Evolutionary conservation across 441 rosid genomes (phyloP), one percentile per base, ranked within the genome.

Genomic region (Cnidoscolus chayamansa): DNA sequence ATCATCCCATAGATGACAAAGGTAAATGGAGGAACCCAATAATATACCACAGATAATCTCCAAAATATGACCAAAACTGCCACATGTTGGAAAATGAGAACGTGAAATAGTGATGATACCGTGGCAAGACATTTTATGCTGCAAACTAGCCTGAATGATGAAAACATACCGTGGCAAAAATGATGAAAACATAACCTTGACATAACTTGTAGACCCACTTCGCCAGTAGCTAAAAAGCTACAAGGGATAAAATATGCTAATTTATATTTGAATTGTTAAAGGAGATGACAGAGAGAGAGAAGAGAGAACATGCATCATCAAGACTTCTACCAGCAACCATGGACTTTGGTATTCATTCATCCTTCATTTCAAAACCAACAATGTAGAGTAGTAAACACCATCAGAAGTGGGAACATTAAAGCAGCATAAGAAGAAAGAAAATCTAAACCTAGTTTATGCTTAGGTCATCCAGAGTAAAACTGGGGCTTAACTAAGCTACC

Each of bases 351-450:
- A 77, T 76, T 76, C 71, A 35, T 74, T 68, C 74, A 76, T 67
- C 74, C 73, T 17, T 43, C 72, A 75, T 73, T 73, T 60, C 75
- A 72, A 70, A 63, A 75, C 60, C 74, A 72, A 60, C 63, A 73
- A 77, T 67, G 59, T 76, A 67, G 72, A 79, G 63, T 66, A 48
- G 72, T 7, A 63, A 80, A 57, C 80, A 80, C 80, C 78, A 68
- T 56, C 40, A 25, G 32, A 35, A 35, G 40, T 35, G 40, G 5
- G 40, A 58, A 73, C 43, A 51, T 53, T 55, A 47, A 61, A 87
- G 91, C 91, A 87, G 93, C 89, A 85, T 81, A 78, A 85, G 81
- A 79, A 81, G 72, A 72, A 75, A 82, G 78, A 84, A 72, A 77
- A 74, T 76, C 86, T 83, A 84, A 81, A 81, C 89, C 88, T 83